Evolutionary conservation across 1,139 yeast genomes (phyloP).

Genomic region (Arxiozyma bovina): DNA sequence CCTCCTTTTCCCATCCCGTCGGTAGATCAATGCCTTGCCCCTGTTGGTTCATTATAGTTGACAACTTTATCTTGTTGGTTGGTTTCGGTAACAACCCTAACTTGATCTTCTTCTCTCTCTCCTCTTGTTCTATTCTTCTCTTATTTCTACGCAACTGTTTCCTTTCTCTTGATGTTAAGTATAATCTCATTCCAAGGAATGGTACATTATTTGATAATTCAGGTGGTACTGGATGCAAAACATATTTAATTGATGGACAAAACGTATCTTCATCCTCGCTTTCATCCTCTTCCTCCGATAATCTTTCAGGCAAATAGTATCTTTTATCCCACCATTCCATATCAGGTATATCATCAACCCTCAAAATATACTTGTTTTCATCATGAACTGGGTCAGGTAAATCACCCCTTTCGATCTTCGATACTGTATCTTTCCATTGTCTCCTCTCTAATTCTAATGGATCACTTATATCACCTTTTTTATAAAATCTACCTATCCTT

Average conservation of each 20-base stretch:
- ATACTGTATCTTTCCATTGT: slow-evolving; percentile 3
- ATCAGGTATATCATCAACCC: slow-evolving; percentile 12
- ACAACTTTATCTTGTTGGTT: slow-evolving; percentile 75
- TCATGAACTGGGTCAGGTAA: slow-evolving; percentile 20
- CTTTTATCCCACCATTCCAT: slow-evolving; percentile 29
- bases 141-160: slow-evolving; percentile 67
- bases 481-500: slow-evolving; percentile 15
- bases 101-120: slow-evolving; percentile 66
- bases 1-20: slow-evolving; percentile 70
- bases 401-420: slow-evolving; percentile 18
- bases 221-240: slow-evolving; percentile 76
- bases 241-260: slow-evolving; percentile 35
- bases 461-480: slow-evolving; percentile 19
- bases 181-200: slow-evolving; percentile 36
- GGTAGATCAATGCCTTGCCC: slow-evolving; percentile 88
- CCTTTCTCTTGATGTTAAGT: slow-evolving; percentile 67
- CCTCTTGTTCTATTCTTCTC: slow-evolving; percentile 55
- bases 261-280: slow-evolving; percentile 18
- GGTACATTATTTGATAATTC: slow-evolving; percentile 40
- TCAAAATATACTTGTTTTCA: slow-evolving; percentile 19
- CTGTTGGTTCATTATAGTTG: slow-evolving; percentile 70
- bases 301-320: slow-evolving; percentile 14
- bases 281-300: slow-evolving; percentile 18
- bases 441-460: slow-evolving; percentile 2
- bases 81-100: slow-evolving; percentile 85